Evolutionary conservation across 257 asterid genomes (phyloP).

Genomic region (Penstemon newberryi): DNA sequence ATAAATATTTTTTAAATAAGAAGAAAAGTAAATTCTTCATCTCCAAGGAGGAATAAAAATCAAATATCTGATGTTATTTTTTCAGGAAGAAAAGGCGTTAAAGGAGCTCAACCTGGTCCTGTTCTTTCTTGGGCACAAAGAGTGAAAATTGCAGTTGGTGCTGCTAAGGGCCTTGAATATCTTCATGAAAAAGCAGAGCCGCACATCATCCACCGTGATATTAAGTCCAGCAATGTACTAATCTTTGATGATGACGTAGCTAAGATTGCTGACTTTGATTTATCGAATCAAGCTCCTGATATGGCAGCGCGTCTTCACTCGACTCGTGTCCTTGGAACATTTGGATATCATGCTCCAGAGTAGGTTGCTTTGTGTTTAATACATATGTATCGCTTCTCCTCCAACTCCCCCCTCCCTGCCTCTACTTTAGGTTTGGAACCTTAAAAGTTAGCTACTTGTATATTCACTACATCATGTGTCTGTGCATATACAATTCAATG

Average conservation of each 20-base stretch:
- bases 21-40: not conserved
- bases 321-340: slow-evolving; percentile 92
- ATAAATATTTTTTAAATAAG: too few species aligned
- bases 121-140: slow-evolving; percentile 87
- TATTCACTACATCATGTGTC: not conserved
- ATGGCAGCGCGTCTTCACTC: slow-evolving; percentile 96
- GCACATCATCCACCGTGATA: slow-evolving; percentile 84
- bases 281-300: slow-evolving; percentile 91
- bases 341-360: slow-evolving; percentile 97
- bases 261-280: slow-evolving; percentile 83
- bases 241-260: slow-evolving; percentile 80
- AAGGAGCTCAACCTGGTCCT: slow-evolving; percentile 96
- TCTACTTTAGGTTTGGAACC: not conserved
- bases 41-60: not conserved
- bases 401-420: not conserved
- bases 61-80: not conserved
- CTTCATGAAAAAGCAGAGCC: slow-evolving; percentile 82
- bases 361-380: slow-evolving; percentile 33
- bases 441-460: not conserved
- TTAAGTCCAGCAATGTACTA: slow-evolving; percentile 82
- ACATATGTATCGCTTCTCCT: not conserved
- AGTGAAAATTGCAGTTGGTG: slow-evolving; percentile 87
- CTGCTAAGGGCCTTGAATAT: slow-evolving; percentile 86
- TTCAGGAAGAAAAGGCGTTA: slow-evolving; percentile 84
- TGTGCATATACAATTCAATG: not conserved